Evolutionary conservation across 768 basidiomycete genomes (phyloP), one percentile per base, ranked within the genome.

Genomic region (Lenzites betulinus): DNA sequence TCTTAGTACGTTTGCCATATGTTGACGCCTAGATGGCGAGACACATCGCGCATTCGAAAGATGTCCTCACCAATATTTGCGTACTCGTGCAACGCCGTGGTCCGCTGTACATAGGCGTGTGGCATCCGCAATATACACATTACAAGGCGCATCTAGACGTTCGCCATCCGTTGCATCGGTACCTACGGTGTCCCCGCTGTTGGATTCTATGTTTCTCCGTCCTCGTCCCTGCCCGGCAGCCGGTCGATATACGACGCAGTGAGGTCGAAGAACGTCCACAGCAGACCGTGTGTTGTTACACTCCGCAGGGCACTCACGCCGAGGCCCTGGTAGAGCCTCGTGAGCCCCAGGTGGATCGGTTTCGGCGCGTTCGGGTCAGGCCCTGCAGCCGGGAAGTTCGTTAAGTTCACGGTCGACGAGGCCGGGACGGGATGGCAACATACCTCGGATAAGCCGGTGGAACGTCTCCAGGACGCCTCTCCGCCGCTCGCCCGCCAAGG

Each of bases 201-300:
- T 13, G 38, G 48, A 28, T 11, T 59, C 62, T 58, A 54, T 25
- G 11, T 11, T 5, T 46, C 50, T 44, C 54, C 28, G n/a, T n/a
- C 48, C 26, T 49, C 55, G 20, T 54, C 57, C 35, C 53, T 39
- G 48, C 62, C 51, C 23, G 83, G 82, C 54, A 86, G 74, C 59
- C 74, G 70, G 69, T 93, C 90, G 68, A 93, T 91, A 72, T 88
- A 90, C 66, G 83, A 76, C 41, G 87, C 82, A 30, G 84, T 86
- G 66, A 88, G 76, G 77, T 97, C 95, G 72, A 95, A 94, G 62
- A 97, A 80, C 8, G 95, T 96, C 95, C 95, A 97, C 51, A 95
- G 78, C 39, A 96, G 78, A 22, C 95, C 95, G 65, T 97, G 95
- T 7, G 94, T 96, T 33, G 94, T 92, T 68, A 96, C 89, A 67